Conservation (phyloP, 2,329 filamentous ascomycete genomes). For the Arthrobotrys musiformis region DNA sequence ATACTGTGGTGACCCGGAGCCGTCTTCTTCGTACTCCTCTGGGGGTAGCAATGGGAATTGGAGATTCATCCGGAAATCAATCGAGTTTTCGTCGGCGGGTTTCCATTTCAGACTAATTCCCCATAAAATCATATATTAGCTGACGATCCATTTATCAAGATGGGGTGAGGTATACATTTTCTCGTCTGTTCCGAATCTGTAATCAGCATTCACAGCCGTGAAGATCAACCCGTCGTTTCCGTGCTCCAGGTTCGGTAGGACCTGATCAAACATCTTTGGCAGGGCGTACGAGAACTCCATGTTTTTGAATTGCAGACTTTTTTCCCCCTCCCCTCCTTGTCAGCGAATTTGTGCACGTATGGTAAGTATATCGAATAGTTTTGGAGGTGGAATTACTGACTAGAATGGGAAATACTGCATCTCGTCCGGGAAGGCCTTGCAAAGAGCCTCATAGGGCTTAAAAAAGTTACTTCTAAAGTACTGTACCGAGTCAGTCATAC, state of each 20-base stretch:
- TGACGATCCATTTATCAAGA: background rate
- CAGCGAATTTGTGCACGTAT: background rate
- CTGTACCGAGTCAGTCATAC: conserved; percentile 45
- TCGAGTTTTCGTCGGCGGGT: conserved; percentile 90
- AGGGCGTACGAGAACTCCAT: conserved; percentile 91
- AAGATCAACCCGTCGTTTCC: conserved; percentile 98
- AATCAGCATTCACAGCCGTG: conserved; percentile 87
- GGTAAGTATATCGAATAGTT: background rate
- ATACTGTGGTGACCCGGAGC: conserved; percentile 54
- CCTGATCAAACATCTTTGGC: conserved; percentile 88
- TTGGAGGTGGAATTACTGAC: conserved; percentile 54
- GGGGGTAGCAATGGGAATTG: conserved; percentile 79
- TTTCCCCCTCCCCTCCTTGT: background rate
- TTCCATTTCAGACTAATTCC: conserved; percentile 96
- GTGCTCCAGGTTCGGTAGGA: conserved; percentile 84
- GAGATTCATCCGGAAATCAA: conserved; percentile 87
- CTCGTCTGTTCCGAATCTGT: conserved; percentile 86
- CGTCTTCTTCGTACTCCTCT: conserved; percentile 71
- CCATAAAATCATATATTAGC: background rate
- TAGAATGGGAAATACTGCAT: conserved; percentile 78
- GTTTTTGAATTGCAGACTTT: conserved; percentile 79
- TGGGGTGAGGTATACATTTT: conserved; percentile 56
- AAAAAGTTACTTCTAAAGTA: conserved; percentile 84
- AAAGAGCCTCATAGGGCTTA: conserved; percentile 73
- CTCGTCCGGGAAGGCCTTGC: conserved; percentile 76